Evolutionary conservation across 2,329 filamentous ascomycete genomes (phyloP).

Genomic region (Colletotrichum caudatum): DNA sequence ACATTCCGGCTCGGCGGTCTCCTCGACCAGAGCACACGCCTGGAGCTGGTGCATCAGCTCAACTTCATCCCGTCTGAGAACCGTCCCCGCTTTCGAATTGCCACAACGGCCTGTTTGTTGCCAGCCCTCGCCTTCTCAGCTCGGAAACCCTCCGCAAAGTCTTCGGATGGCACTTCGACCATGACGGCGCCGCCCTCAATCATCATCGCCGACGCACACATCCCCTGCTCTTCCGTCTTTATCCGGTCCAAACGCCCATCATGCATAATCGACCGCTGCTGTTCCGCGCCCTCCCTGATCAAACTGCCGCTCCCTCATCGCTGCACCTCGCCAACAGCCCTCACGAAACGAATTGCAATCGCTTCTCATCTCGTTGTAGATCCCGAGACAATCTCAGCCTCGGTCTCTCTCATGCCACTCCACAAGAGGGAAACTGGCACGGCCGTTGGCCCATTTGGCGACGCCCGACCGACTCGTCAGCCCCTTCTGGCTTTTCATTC

Average conservation of each 20-base stretch:
- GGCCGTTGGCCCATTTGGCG: conserved; percentile 12
- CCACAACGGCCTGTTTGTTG: background rate
- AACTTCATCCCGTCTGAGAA: conserved; percentile 26
- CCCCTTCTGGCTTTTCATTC: background rate
- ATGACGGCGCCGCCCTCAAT: background rate
- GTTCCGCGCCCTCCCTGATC: background rate
- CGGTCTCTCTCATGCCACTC: background rate
- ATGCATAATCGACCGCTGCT: background rate
- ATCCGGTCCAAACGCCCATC: background rate
- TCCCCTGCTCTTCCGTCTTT: background rate
- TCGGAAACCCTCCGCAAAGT: background rate
- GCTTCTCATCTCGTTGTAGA: conserved; percentile 7
- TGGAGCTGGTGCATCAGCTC: background rate
- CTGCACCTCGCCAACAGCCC: background rate
- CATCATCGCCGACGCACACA: background rate
- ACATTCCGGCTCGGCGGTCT: conserved; percentile 27
- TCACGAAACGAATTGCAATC: conserved; percentile 14
- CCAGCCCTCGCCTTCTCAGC: background rate
- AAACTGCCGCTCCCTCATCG: background rate
- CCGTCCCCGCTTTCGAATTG: background rate
- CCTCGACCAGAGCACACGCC: background rate
- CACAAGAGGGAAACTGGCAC: background rate
- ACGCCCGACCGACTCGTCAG: conserved; percentile 3
- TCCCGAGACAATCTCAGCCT: conserved; percentile 7
- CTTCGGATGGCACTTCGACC: conserved; percentile 27